phyloP scores from a whole-genome alignment of 164 flowering plant genomes.

The Annona cherimola region DNA sequence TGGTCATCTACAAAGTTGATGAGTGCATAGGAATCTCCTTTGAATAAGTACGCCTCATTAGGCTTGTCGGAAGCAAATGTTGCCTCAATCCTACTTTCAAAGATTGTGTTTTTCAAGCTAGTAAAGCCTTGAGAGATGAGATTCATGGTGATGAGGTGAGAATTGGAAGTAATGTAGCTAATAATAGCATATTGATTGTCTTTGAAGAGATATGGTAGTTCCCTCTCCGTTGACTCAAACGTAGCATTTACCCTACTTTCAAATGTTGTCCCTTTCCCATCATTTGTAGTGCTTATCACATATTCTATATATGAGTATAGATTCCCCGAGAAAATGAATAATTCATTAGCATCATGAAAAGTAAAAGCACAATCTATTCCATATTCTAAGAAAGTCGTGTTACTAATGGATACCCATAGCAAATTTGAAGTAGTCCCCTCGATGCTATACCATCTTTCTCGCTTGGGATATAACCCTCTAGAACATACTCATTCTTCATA shows the following conservation, averaged over 20 bases:
- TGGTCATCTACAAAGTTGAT: background rate
- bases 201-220: background rate
- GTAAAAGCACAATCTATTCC: no score
- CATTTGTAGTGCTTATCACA: no score
- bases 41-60: background rate
- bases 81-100: background rate
- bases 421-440: no score
- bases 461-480: no score
- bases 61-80: background rate
- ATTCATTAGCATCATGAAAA: no score
- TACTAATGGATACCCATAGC: no score
- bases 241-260: background rate
- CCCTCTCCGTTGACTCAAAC: background rate
- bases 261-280: background rate
- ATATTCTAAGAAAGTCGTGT: no score
- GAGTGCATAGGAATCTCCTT: background rate
- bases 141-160: background rate
- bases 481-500: no score
- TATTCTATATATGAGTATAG: no score
- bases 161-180: background rate
- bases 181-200: background rate
- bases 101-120: background rate
- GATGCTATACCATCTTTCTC: no score
- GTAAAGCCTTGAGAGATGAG: background rate
- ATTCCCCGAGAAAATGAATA: no score